phyloP scores from a whole-genome alignment of 306 rosid species.

The Cyamopsis tetragonoloba region DNA sequence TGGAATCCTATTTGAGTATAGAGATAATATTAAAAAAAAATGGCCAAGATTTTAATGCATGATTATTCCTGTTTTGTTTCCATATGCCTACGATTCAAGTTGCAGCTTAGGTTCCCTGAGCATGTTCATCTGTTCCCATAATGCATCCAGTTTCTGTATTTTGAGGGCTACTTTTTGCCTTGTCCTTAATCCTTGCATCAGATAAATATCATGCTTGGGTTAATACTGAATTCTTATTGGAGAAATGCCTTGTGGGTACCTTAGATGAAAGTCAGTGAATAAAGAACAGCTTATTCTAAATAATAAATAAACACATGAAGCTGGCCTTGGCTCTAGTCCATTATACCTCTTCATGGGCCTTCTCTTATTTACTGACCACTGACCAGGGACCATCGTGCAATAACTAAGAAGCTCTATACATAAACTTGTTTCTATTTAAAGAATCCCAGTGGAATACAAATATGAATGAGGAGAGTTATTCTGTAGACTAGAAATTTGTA shows the following conservation, averaged over 20 bases:
- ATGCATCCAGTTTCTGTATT: slow-evolving; percentile 13
- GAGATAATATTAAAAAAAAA: neutral
- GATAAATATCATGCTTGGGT: slow-evolving; percentile 98
- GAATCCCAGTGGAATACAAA: slow-evolving; percentile 3
- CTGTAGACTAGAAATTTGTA: slow-evolving; percentile 11
- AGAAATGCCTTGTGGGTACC: slow-evolving; percentile 82
- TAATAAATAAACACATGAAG: slow-evolving; percentile 9
- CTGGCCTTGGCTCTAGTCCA: neutral
- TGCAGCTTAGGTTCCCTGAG: neutral
- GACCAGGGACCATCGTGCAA: neutral
- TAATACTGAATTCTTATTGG: slow-evolving; percentile 77
- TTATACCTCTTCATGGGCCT: slow-evolving; percentile 21
- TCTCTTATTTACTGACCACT: slow-evolving; percentile 5
- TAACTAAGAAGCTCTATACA: slow-evolving; percentile 21
- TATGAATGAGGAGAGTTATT: slow-evolving; percentile 3
- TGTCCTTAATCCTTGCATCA: slow-evolving; percentile 47
- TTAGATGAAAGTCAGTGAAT: slow-evolving; percentile 52
- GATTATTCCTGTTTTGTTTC: neutral
- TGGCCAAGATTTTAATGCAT: neutral
- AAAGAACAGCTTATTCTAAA: slow-evolving; percentile 3
- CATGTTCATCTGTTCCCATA: neutral
- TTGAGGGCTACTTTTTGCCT: neutral
- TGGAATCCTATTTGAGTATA: neutral
- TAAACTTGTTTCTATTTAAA: neutral
- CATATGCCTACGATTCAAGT: slow-evolving; percentile 13